Evolutionary conservation across 2,329 filamentous ascomycete species (phyloP), one percentile per base, ranked within the genome.

Genomic region (Fusarium mangiferae): DNA sequence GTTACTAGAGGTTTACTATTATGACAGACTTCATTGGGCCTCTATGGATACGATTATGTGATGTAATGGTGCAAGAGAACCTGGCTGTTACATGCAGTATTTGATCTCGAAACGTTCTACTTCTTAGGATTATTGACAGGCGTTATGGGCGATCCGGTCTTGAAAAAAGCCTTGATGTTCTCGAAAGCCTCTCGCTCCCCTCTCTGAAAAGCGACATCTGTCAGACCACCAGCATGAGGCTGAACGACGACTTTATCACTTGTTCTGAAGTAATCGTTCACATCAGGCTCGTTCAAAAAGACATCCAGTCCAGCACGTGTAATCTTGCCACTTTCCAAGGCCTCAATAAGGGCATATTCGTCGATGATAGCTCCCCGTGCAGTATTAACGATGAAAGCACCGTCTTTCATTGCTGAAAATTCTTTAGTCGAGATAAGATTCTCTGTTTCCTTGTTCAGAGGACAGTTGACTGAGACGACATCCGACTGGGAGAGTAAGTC

Each of bases 291-390:
- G 24, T 85, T 79, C 55, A 65, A 66, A 44, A 87, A 85, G 2
- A 87, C 86, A 69, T 88, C 87, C 42, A 89, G 66, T 1, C 87
- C 88, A 2, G 85, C 86, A 9, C 84, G 78, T 3, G 80, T 79
- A 4, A 89, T 69, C 57, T 86, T 85, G 1, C 87, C 86, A 11
- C 77, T 82, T 62, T 87, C 82, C 9, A 89, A 72, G 0, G 86
- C 87, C 17, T 79, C 75, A 11, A 86, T 81, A 22, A 89, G 74
- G 1, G 87, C 87, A 7, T 78, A 75, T 71, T 89, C 86, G 66
- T 89, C 83, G 2, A 89, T 78, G 7, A 89, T 78, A 18, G 82
- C 82, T 0, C 87, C 87, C 0, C 87, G 82, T 0, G 87, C 85
- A 0, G 87, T 89, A 73, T 89, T 89, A 38, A 89, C 80, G 8